These are phyloP conservation scores for Pseudocercospora fuligena DNA, from an alignment of 2,329 filamentous ascomycete genomes.

Conservation along the genomic window DNA sequence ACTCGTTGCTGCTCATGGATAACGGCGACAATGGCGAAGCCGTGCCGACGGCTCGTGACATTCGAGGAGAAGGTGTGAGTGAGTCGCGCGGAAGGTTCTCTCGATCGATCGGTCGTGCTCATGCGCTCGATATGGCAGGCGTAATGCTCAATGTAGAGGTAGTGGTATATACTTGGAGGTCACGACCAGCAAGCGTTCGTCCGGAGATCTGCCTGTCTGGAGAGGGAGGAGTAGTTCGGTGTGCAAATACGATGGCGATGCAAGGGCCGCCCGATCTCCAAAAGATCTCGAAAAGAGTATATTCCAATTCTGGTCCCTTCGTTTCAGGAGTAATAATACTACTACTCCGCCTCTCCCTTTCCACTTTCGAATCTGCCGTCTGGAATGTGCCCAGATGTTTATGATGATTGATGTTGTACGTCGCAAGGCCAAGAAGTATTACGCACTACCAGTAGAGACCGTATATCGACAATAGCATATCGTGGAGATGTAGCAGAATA, in stretches of 20 bases:
- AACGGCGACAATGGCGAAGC: slow-evolving; percentile 51
- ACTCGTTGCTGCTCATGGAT: slow-evolving; percentile 81
- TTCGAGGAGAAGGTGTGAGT: slow-evolving; percentile 4
- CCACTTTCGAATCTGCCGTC: not conserved
- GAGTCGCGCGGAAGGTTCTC: slow-evolving; percentile 9
- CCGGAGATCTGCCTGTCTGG: slow-evolving; percentile 22
- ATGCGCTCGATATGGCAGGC: slow-evolving; percentile 1
- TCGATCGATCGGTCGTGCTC: slow-evolving; percentile 10
- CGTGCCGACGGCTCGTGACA: slow-evolving; percentile 10
- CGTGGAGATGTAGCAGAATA: slow-evolving; percentile 11
- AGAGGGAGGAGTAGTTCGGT: slow-evolving; percentile 11
- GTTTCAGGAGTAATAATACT: slow-evolving; percentile 15
- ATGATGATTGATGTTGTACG: slow-evolving; percentile 1
- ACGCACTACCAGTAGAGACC: slow-evolving; percentile 13
- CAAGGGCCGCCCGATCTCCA: slow-evolving; percentile 2
- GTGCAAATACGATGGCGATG: slow-evolving; percentile 6
- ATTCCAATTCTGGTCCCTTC: slow-evolving; percentile 2
- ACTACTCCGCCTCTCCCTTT: not conserved
- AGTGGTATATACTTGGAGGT: slow-evolving; percentile 7
- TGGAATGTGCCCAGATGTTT: slow-evolving; percentile 3
- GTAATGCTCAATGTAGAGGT: not conserved
- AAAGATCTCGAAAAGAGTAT: slow-evolving; percentile 2
- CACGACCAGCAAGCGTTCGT: slow-evolving; percentile 19
- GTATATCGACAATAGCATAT: slow-evolving; percentile 10
- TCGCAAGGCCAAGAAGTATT: not conserved